Base-by-base conservation (phyloP, 1,139 yeast genomes). In the Taiozyma onychis region DNA sequence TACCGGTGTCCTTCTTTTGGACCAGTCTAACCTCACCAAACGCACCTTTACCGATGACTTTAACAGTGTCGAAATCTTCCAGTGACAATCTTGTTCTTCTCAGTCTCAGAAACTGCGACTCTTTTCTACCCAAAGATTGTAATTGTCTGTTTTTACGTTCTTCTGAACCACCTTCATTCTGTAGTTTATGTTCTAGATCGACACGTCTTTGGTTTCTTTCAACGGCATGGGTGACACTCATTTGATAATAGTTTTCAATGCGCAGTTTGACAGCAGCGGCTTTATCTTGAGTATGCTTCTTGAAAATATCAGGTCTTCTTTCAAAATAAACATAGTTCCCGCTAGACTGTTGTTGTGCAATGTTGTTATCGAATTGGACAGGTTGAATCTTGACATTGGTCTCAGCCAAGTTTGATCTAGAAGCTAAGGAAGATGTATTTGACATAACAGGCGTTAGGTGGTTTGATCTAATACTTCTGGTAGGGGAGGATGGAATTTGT, bases 41-140 rank as follows among this genome's bases (percentile, higher is more conserved):
- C 0, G 95, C 95, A 66, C 95, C 95, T 65, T 86, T 86, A 59
- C 95, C 95, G 60, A 86, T 86, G 22, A 86, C 93, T 66, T 86
- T 86, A 32, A 86, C 91, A 0, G 93, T 85, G 51, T 74, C 78
- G 65, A 86, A 86, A 68, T 86, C 95, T 48, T 85, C 91, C 47
- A 86, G 66, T 0, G 89, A 75, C 49, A 86, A 68, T 65, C 88
- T 81, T 4, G 95, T 86, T 71, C 95, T 77, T 65, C 93, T 74
- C 53, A 86, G 72, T 60, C 95, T 74, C 61, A 86, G 74, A 58
- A 85, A 86, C 61, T 85, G 91, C 0, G 90, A 83, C 67, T 86
- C 95, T 57, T 86, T 86, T 60, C 78, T 80, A 44, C 93, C 91
- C 58, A 86, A 70, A 45, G 83, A 76, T 54, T 82, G 83, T 48